Conservation (phyloP, 495 filamentous ascomycete species). For the Lindgomyces ingoldianus region DNA sequence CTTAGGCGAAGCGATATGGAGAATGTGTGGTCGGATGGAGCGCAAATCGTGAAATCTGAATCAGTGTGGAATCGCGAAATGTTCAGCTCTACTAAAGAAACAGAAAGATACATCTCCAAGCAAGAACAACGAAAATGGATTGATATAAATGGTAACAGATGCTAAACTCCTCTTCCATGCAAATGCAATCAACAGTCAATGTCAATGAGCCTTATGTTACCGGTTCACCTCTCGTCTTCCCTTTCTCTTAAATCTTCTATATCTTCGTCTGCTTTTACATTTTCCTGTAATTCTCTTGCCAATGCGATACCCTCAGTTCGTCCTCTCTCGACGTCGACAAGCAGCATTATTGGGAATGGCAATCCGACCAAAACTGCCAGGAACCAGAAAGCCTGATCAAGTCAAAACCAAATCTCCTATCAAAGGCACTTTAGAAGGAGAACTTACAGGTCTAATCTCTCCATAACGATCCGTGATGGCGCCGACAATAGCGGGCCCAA, state of each 20-base stretch:
- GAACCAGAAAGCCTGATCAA: slow-evolving; percentile 75
- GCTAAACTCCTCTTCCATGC: slow-evolving; percentile 8
- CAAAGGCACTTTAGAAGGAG: background rate
- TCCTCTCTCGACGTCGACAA: slow-evolving; percentile 88
- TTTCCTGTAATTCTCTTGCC: slow-evolving; percentile 57
- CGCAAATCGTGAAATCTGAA: too few relatives aligned
- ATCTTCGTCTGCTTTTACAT: background rate
- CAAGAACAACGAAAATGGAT: too few relatives aligned
- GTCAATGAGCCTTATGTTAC: background rate
- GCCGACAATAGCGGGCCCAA: slow-evolving; percentile 92
- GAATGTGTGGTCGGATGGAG: too few relatives aligned
- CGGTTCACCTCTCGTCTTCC: background rate
- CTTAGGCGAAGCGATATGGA: background rate
- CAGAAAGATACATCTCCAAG: too few relatives aligned
- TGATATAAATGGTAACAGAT: too few relatives aligned
- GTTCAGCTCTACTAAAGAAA: too few relatives aligned
- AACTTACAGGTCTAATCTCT: slow-evolving; percentile 70
- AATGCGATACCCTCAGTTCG: slow-evolving; percentile 74
- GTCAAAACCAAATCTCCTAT: background rate
- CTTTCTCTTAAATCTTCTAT: background rate
- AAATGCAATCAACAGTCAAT: background rate
- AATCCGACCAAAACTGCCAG: slow-evolving; percentile 78
- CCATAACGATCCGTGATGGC: slow-evolving; percentile 86
- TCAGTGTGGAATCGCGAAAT: too few relatives aligned
- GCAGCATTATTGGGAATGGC: slow-evolving; percentile 78